Evolutionary conservation across 352 stramenopile genomes (phyloP).

Genomic region (Pilasporangium apinafurcum): DNA sequence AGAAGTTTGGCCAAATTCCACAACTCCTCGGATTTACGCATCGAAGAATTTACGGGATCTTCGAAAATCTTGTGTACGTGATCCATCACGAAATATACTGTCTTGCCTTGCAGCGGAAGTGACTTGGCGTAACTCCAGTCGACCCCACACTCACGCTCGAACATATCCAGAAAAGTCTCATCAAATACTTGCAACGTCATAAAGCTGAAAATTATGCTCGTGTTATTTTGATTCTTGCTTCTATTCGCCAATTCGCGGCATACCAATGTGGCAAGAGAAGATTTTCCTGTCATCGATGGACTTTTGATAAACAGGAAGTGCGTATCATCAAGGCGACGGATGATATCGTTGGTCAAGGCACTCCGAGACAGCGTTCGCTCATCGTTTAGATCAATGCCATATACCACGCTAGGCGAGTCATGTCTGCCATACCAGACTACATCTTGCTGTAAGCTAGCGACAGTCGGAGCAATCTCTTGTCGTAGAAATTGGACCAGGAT

Average conservation of each 20-base stretch:
- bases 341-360: slow-evolving; percentile 3
- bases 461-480: too few relatives aligned
- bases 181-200: too few relatives aligned
- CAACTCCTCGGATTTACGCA: slow-evolving; percentile 1
- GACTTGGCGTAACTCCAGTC: slow-evolving; percentile 14
- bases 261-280: slow-evolving; percentile 6
- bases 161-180: too few relatives aligned
- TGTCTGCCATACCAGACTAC: slow-evolving; percentile 1
- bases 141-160: slow-evolving; percentile 34
- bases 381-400: slow-evolving; percentile 2
- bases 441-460: slow-evolving; percentile 3
- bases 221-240: not conserved
- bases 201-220: too few relatives aligned
- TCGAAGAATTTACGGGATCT: not conserved
- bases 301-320: slow-evolving; percentile 6
- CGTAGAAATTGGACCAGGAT: too few relatives aligned
- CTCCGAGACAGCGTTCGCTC: slow-evolving; percentile 1
- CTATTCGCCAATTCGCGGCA: not conserved
- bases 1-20: slow-evolving; percentile 2
- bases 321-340: slow-evolving; percentile 2
- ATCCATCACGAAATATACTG: slow-evolving; percentile 3
- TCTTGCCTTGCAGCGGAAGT: slow-evolving; percentile 1
- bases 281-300: slow-evolving; percentile 10
- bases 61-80: slow-evolving; percentile 3
- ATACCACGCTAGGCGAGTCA: not conserved